Base-by-base conservation (phyloP, 768 basidiomycete species). In the Coprinellus micaceus region DNA sequence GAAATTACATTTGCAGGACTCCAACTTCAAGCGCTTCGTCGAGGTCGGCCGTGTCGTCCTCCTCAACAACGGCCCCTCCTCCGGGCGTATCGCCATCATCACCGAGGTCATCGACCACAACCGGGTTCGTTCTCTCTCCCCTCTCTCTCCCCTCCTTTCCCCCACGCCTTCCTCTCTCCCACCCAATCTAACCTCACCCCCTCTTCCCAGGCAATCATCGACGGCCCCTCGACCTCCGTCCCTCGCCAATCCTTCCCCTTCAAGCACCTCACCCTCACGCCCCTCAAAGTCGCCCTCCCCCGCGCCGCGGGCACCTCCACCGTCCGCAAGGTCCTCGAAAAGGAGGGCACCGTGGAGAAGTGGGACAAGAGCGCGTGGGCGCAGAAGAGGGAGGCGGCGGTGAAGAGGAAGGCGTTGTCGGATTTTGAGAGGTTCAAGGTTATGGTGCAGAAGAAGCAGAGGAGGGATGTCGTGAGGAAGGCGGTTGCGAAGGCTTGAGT, bases 81-180 rank as follows among this genome's bases (percentile, higher is more conserved):
- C 84, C 44, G 94, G 94, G 63, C 89, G 87, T 73, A 91, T 97
- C 66, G 97, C 97, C 54, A 89, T 94, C 61, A 95, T 99, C 71
- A 87, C 85, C 50, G 94, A 98, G 75, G 95, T 98, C 74, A 95
- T 98, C 62, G 97, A 98, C 84, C 96, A 98, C 82, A 96, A 94
- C 81, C 86, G 95, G 71, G 96, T 97, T 70, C 59, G 89, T 52
- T 17, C 17, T 15, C 19, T 24, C n/a, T 25, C 29, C 24, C 26
- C 19, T 24, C 5, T 15, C 19, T 26, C 17, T 9, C 4, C 50
- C 49, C 9, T 50, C 58, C 9, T 19, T 22, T 30, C 39, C 4
- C 46, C 40, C 12, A 19, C 52, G 0, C n/a, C n/a, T n/a, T n/a
- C n/a, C n/a, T n/a, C n/a, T n/a, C n/a, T n/a, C n/a, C n/a, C n/a